Conservation (phyloP, 139 green algal genomes). For the Chlamydomonas schloesseri region DNA sequence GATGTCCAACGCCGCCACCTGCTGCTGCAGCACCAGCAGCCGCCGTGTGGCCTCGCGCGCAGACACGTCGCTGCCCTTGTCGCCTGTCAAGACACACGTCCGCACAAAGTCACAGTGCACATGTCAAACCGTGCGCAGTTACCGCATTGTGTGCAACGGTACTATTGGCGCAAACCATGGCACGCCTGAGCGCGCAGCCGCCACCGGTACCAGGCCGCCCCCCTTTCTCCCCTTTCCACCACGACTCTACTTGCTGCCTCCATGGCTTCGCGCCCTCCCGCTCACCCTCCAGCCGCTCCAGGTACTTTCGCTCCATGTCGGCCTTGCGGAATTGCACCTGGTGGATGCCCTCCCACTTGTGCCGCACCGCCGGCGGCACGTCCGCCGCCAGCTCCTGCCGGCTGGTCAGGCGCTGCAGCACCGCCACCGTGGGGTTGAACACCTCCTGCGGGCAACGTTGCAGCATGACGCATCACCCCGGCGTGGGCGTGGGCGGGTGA, state of each 20-base stretch:
- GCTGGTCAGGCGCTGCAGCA: constrained; percentile 65
- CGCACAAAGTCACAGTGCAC: too few species aligned
- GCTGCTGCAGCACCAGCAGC: constrained; percentile 50
- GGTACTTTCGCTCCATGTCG: constrained; percentile 81
- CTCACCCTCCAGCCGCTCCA: constrained; percentile 81
- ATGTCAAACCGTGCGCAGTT: too few species aligned
- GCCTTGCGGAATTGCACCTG: constrained; percentile 79
- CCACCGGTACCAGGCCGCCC: too few species aligned
- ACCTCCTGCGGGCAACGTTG: constrained; percentile 63
- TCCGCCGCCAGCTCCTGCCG: constrained; percentile 44
- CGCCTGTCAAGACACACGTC: constrained; percentile 46
- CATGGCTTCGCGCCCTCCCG: too few species aligned
- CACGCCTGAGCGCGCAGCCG: too few species aligned
- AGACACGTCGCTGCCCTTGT: constrained; percentile 81
- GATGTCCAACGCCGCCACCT: constrained; percentile 61
- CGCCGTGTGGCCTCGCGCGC: constrained; percentile 76
- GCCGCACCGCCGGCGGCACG: constrained; percentile 48
- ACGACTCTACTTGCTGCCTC: too few species aligned
- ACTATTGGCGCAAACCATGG: too few species aligned
- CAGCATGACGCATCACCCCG: too few species aligned
- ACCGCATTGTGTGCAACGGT: too few species aligned
- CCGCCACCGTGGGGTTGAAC: constrained; percentile 62
- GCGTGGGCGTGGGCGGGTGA: too few species aligned
- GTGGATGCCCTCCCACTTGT: constrained; percentile 76
- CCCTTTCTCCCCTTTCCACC: too few species aligned